These are phyloP conservation scores for Leccinum olivaceopallidum DNA, from an alignment of 768 basidiomycete genomes.

Conservation along the genomic window DNA sequence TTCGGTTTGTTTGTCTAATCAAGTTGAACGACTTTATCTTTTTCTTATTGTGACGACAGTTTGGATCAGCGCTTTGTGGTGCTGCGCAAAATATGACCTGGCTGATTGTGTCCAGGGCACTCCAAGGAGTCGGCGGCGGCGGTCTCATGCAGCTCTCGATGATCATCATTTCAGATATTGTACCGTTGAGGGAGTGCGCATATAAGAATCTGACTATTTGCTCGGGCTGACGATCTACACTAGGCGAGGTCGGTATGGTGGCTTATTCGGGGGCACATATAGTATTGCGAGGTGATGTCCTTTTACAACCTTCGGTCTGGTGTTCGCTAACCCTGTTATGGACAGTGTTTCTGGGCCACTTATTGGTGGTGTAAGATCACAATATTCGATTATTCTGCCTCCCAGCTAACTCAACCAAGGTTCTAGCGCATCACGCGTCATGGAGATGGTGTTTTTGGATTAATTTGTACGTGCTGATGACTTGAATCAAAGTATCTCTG, in stretches of 20 bases:
- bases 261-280: neutral
- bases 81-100: slow-evolving; percentile 77
- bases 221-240: neutral
- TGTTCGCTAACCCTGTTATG: neutral
- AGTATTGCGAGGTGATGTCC: neutral
- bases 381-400: neutral
- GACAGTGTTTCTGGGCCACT: slow-evolving; percentile 71
- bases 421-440: slow-evolving; percentile 67
- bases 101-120: slow-evolving; percentile 72
- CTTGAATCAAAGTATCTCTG: neutral
- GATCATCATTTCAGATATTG: slow-evolving; percentile 82
- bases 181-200: slow-evolving; percentile 71
- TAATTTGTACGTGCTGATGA: neutral
- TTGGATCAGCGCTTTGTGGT: slow-evolving; percentile 80
- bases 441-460: slow-evolving; percentile 81
- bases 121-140: slow-evolving; percentile 84
- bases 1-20: slow-evolving; percentile 45
- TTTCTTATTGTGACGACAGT: slow-evolving; percentile 37
- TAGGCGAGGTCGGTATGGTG: neutral
- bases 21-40: neutral
- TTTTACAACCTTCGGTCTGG: slow-evolving; percentile 32
- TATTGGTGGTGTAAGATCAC: slow-evolving; percentile 67
- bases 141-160: slow-evolving; percentile 74
- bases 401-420: slow-evolving; percentile 36
- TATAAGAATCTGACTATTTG: neutral